These are phyloP conservation scores for Capronia epimyces DNA, from an alignment of 2,329 filamentous ascomycete genomes.

Conservation along the genomic window DNA sequence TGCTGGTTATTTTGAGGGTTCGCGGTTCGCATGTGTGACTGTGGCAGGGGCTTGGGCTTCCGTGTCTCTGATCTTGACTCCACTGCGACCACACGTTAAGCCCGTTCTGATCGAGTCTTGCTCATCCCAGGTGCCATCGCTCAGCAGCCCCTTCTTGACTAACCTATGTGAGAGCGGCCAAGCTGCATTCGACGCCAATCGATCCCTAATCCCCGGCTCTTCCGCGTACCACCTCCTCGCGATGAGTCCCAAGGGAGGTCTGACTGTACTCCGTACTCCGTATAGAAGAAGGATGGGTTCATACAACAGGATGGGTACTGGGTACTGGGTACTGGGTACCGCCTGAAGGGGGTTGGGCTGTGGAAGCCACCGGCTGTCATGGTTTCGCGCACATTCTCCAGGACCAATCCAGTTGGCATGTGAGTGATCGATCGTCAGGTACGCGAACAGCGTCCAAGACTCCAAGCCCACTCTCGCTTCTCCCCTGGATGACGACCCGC, in stretches of 20 bases:
- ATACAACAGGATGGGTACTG: no score
- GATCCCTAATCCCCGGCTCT: no score
- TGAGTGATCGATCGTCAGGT: constrained; percentile 25
- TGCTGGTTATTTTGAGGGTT: background rate
- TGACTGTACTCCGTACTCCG: no score
- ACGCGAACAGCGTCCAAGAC: constrained; percentile 15
- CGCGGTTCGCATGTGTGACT: constrained; percentile 1
- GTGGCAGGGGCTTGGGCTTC: background rate
- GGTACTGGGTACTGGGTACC: no score
- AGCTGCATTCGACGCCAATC: no score
- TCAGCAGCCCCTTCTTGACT: no score
- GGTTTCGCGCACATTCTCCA: constrained; percentile 12
- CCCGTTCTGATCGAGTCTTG: background rate
- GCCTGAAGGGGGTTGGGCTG: background rate
- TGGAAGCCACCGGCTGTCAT: constrained; percentile 2
- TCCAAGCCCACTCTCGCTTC: constrained; percentile 1
- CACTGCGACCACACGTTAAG: background rate
- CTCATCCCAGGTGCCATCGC: background rate
- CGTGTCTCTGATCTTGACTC: constrained; percentile 10
- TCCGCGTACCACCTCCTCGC: no score
- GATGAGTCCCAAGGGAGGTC: no score
- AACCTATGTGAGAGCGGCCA: no score
- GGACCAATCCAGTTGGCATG: constrained; percentile 17
- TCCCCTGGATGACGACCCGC: constrained; percentile 11
- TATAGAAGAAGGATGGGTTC: no score